phyloP scores from a whole-genome alignment of 805 yeast genomes.

The Priceomyces medius region DNA sequence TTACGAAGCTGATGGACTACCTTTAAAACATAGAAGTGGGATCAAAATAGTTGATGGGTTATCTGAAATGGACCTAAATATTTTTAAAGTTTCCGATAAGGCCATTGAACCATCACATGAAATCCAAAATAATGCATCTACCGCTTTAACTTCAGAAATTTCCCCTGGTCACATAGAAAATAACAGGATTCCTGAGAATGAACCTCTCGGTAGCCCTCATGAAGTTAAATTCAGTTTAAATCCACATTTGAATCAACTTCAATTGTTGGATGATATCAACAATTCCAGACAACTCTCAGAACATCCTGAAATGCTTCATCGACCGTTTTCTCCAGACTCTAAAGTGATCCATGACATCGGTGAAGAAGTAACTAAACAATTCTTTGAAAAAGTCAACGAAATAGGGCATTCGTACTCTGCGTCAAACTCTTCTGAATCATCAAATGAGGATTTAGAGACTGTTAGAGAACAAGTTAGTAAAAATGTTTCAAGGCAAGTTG shows the following conservation, averaged over 20 bases:
- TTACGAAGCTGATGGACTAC: constrained; percentile 5
- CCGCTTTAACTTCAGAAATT: background rate
- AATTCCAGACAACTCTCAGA: background rate
- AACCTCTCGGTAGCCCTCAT: background rate
- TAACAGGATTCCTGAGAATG: too few relatives aligned
- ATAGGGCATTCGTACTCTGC: constrained; percentile 20
- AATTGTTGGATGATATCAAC: background rate
- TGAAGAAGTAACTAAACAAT: constrained; percentile 31
- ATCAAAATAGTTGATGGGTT: background rate
- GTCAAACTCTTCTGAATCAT: constrained; percentile 15
- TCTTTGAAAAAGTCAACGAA: constrained; percentile 32
- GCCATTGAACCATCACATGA: constrained; percentile 1
- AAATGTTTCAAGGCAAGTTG: constrained; percentile 30
- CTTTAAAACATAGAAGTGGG: constrained; percentile 1
- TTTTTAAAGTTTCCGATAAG: background rate
- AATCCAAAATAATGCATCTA: background rate
- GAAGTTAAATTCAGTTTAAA: background rate
- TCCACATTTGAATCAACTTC: background rate
- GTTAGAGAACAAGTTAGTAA: constrained; percentile 31
- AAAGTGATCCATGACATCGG: constrained; percentile 33
- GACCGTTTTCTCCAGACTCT: constrained; percentile 10
- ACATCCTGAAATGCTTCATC: background rate
- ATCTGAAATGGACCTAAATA: background rate
- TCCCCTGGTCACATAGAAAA: background rate
- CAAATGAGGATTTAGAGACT: constrained; percentile 18